Conservation (phyloP, 306 rosid species). For the Prunus mongolica region DNA sequence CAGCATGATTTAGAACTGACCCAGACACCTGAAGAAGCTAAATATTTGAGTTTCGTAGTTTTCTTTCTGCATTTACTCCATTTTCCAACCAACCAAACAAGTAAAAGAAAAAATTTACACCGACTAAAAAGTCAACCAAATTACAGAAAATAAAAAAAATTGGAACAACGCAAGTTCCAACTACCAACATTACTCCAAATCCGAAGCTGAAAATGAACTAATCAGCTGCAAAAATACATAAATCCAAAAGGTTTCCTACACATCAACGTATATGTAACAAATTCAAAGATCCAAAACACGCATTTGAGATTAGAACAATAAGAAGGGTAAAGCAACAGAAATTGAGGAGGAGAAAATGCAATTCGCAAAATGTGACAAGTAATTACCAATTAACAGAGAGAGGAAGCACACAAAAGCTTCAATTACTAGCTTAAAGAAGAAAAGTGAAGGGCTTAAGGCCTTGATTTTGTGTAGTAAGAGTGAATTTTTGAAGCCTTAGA, state of each 20-base stretch:
- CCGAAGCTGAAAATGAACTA: slow-evolving; percentile 2
- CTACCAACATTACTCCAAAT: slow-evolving; percentile 12
- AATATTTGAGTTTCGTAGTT: not conserved
- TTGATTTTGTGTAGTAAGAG: slow-evolving; percentile 8
- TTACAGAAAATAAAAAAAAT: not conserved
- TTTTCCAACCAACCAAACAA: slow-evolving; percentile 9
- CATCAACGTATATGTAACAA: not conserved
- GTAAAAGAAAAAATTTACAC: not conserved
- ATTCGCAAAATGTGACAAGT: not conserved
- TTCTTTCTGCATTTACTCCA: not conserved
- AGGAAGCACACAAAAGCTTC: not conserved
- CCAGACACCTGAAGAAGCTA: no score
- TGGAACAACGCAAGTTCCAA: not conserved
- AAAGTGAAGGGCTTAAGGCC: slow-evolving; percentile 8
- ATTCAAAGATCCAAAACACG: slow-evolving; percentile 30
- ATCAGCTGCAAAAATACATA: not conserved
- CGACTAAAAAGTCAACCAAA: slow-evolving; percentile 9
- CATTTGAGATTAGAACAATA: not conserved
- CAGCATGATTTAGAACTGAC: not conserved
- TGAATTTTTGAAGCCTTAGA: slow-evolving; percentile 1
- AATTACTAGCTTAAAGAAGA: not conserved
- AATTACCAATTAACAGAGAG: slow-evolving; percentile 10
- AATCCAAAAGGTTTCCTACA: not conserved
- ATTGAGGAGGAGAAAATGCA: not conserved
- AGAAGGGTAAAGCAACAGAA: not conserved